These are phyloP conservation scores for Gossypium anomalum DNA, from an alignment of 345 rosid species.

Conservation along the genomic window DNA sequence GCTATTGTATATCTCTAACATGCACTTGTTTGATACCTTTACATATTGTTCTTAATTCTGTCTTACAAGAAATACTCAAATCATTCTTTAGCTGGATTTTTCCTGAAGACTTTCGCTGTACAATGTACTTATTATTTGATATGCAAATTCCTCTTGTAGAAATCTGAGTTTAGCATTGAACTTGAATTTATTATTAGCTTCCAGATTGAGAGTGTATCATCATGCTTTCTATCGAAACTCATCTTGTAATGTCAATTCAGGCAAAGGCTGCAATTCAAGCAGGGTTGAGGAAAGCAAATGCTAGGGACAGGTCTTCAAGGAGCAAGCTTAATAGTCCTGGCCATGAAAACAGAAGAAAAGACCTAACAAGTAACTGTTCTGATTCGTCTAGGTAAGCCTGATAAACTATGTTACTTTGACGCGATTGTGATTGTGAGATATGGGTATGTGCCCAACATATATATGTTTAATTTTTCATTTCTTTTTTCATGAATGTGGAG, in stretches of 20 bases:
- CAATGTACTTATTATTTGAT: neutral
- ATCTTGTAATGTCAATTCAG: constrained; percentile 31
- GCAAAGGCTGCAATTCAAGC: constrained; percentile 88
- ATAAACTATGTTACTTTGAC: neutral
- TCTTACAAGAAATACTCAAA: neutral
- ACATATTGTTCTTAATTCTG: neutral
- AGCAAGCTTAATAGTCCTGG: constrained; percentile 46
- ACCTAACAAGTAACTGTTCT: constrained; percentile 47
- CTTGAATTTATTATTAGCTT: neutral
- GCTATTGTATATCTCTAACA: constrained; percentile 1
- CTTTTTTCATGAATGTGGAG: neutral
- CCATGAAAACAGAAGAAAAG: constrained; percentile 54
- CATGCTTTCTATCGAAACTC: constrained; percentile 18
- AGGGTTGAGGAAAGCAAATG: constrained; percentile 65
- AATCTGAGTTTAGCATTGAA: neutral
- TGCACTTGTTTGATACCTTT: neutral
- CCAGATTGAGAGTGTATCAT: neutral
- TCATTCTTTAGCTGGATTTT: neutral
- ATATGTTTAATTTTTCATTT: neutral
- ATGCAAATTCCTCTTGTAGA: neutral
- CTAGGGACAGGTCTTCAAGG: constrained; percentile 60
- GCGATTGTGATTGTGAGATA: neutral
- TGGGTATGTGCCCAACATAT: neutral
- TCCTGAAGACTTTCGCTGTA: neutral
- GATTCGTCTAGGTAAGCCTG: constrained; percentile 64